Conservation (phyloP, 1,139 yeast genomes). For the Debaryomycetaceae sp. region DNA sequence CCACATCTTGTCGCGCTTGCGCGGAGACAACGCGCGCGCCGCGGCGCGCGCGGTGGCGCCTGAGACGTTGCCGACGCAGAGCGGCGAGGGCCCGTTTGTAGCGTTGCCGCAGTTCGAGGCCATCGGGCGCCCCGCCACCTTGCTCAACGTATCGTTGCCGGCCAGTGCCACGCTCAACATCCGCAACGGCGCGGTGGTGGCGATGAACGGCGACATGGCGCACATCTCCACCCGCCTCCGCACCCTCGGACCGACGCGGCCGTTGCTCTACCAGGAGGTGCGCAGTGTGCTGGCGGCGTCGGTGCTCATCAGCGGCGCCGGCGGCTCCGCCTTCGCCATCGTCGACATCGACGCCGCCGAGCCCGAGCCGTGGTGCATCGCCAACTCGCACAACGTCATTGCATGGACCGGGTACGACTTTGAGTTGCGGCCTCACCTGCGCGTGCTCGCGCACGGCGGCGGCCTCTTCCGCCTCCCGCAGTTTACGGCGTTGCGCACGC, state of each 20-base stretch:
- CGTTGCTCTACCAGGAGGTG: constrained; percentile 22
- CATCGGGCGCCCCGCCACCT: constrained; percentile 19
- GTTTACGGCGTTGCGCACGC: constrained; percentile 17
- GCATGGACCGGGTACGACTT: constrained; percentile 46
- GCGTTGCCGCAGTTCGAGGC: constrained; percentile 33
- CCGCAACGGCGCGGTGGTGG: constrained; percentile 29
- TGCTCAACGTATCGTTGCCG: constrained; percentile 35
- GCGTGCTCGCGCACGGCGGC: constrained; percentile 6
- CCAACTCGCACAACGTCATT: constrained; percentile 26
- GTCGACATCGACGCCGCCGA: constrained; percentile 17
- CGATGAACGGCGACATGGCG: constrained; percentile 30
- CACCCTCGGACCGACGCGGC: constrained; percentile 4
- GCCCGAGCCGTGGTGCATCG: constrained; percentile 30
- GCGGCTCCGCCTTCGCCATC: constrained; percentile 20
- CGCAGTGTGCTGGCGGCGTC: constrained; percentile 21
- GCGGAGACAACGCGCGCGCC: constrained; percentile 11
- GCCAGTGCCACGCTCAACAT: constrained; percentile 29
- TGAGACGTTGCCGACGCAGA: constrained; percentile 16
- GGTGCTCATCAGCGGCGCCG: constrained; percentile 26
- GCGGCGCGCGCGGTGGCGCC: constrained; percentile 13
- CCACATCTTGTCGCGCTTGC: constrained; percentile 5
- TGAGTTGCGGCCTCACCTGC: constrained; percentile 15
- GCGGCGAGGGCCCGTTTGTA: constrained; percentile 40
- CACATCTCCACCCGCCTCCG: constrained; percentile 14
- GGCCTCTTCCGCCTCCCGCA: constrained; percentile 14